Percentiles rank a stretch among this genome's conserved stretches.
Conservation (phyloP, 1,284 basidiomycete species). For the Cryptococcus neoformans region DNA sequence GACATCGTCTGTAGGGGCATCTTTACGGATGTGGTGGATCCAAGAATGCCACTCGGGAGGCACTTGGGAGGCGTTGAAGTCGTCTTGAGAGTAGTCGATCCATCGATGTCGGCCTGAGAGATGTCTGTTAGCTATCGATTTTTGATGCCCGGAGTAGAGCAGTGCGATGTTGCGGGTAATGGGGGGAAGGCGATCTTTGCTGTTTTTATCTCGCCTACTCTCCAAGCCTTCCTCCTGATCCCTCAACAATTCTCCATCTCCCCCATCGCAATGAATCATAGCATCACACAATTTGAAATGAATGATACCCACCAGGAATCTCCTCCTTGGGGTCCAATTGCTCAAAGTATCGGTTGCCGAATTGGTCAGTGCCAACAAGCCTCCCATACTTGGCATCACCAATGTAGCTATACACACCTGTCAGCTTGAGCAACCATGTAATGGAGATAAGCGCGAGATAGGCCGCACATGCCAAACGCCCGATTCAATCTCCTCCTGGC, state of each 20-base stretch:
- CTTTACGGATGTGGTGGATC: slow-evolving; percentile 83
- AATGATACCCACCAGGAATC: slow-evolving; percentile 63
- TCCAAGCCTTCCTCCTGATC: background rate
- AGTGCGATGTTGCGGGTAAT: background rate
- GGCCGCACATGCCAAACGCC: too few relatives aligned
- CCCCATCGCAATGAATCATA: background rate
- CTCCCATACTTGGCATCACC: slow-evolving; percentile 83
- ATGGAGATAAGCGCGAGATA: too few relatives aligned
- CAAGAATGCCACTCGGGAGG: slow-evolving; percentile 94
- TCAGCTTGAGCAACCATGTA: background rate
- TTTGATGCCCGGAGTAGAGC: background rate
- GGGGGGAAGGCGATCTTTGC: background rate
- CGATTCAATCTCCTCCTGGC: too few relatives aligned
- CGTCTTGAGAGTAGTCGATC: slow-evolving; percentile 87
- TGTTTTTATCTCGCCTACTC: background rate
- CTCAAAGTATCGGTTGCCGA: slow-evolving; percentile 89
- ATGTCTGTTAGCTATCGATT: background rate
- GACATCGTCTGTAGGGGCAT: slow-evolving; percentile 70
- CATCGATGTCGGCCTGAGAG: slow-evolving; percentile 79
- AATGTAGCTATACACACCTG: slow-evolving; percentile 63
- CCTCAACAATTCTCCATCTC: background rate
- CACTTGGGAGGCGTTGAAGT: slow-evolving; percentile 83
- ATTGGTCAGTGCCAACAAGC: slow-evolving; percentile 79
- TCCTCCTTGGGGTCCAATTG: slow-evolving; percentile 81
- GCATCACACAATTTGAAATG: background rate